Evolutionary conservation across 768 basidiomycete species (phyloP).

Genomic region (Lactarius sp.): DNA sequence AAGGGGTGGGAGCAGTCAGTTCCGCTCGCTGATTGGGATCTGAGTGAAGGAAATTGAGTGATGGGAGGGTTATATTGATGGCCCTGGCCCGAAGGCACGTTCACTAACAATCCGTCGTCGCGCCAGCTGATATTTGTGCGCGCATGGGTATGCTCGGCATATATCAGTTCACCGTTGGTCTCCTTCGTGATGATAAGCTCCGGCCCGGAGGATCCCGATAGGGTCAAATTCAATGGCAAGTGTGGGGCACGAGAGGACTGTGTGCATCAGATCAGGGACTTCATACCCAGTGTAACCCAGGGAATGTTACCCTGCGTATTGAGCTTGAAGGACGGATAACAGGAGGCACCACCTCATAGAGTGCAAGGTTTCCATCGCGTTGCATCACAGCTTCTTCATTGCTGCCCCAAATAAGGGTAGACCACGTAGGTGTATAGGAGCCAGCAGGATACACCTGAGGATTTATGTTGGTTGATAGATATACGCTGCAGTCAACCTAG

Average conservation of each 20-base stretch:
- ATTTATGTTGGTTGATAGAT: neutral
- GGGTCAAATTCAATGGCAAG: neutral
- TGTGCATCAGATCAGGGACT: neutral
- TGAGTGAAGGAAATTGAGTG: neutral
- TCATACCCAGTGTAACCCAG: neutral
- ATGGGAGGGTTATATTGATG: neutral
- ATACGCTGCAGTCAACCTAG: neutral
- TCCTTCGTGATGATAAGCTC: neutral
- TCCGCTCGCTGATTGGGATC: neutral
- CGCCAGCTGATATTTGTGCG: neutral
- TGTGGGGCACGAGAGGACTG: neutral
- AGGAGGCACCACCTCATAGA: neutral
- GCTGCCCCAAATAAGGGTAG: neutral
- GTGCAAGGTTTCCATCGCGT: neutral
- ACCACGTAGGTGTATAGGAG: no score
- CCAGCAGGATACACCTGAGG: neutral
- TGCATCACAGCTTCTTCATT: neutral
- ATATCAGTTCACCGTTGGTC: neutral
- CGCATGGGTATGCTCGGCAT: no score
- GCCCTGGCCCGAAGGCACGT: neutral
- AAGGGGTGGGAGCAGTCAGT: neutral
- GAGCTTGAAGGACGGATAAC: neutral
- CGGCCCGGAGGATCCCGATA: neutral
- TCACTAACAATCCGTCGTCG: neutral
- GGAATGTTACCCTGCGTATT: neutral